These are phyloP conservation scores for Camelina hispida DNA, from an alignment of 345 rosid species.

Conservation along the genomic window DNA sequence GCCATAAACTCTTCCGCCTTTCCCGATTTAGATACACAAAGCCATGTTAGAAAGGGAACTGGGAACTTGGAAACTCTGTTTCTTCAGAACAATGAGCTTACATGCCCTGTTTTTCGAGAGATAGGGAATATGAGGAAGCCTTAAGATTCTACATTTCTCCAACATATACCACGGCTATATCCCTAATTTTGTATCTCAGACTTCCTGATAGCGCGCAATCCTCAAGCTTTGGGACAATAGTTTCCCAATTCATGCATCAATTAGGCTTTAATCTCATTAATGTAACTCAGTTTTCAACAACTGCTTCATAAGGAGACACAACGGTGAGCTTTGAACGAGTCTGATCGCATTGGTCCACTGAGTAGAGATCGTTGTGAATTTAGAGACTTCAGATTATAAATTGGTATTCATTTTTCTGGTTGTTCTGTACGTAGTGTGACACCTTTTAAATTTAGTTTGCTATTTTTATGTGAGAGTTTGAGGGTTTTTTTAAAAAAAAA, in stretches of 20 bases:
- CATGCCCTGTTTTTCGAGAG: slow-evolving; percentile 64
- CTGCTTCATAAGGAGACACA: not conserved
- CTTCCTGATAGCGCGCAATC: slow-evolving; percentile 58
- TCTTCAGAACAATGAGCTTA: slow-evolving; percentile 63
- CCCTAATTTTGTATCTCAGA: slow-evolving; percentile 60
- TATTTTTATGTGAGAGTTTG: not conserved
- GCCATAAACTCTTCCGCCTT: not conserved
- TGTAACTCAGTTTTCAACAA: not conserved
- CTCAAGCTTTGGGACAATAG: slow-evolving; percentile 78
- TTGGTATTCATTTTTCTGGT: not conserved
- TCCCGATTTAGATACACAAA: not conserved
- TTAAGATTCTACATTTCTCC: slow-evolving; percentile 68
- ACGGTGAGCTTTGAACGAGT: not conserved
- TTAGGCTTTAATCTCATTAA: not conserved
- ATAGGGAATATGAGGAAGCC: slow-evolving; percentile 67
- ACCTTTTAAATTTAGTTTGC: not conserved
- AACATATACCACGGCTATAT: slow-evolving; percentile 70
- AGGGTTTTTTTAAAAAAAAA: too few species aligned
- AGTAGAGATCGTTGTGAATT: not conserved
- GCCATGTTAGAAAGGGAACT: not conserved
- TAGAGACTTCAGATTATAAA: not conserved
- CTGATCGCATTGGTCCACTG: not conserved
- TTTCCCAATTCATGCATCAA: slow-evolving; percentile 42
- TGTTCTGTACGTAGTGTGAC: not conserved
- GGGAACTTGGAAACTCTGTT: slow-evolving; percentile 56